Evolutionary conservation across 2,329 filamentous ascomycete species (phyloP).

Genomic region (Colletotrichum kahawae): DNA sequence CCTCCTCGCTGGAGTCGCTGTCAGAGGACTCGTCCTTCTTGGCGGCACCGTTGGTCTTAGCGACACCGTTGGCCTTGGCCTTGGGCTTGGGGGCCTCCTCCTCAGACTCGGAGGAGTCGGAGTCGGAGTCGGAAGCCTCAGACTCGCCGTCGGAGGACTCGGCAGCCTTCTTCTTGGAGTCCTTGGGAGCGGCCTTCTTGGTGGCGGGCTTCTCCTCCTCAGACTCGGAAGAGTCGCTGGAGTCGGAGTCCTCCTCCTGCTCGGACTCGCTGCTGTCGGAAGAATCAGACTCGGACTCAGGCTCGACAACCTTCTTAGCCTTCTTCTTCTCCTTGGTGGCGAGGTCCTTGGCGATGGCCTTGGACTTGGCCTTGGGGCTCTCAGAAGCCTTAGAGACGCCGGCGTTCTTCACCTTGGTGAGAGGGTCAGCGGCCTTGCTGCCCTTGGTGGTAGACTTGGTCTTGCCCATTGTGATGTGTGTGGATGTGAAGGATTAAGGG

Average conservation of each 20-base stretch:
- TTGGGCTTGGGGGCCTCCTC: constrained; percentile 38
- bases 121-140: constrained; percentile 43
- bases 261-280: constrained; percentile 16
- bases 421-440: constrained; percentile 47
- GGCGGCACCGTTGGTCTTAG: constrained; percentile 29
- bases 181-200: constrained; percentile 20
- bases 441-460: constrained; percentile 66
- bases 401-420: constrained; percentile 66
- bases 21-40: constrained; percentile 37
- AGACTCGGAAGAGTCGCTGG: constrained; percentile 25
- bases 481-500: neutral
- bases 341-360: constrained; percentile 67
- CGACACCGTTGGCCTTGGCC: constrained; percentile 39
- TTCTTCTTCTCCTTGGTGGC: constrained; percentile 60
- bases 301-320: constrained; percentile 36
- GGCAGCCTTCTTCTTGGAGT: constrained; percentile 22
- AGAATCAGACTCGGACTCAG: constrained; percentile 33
- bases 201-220: constrained; percentile 28
- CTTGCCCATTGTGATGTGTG: constrained; percentile 57
- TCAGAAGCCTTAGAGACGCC: constrained; percentile 72
- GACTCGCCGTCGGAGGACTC: constrained; percentile 18
- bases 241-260: constrained; percentile 27
- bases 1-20: constrained; percentile 25
- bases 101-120: constrained; percentile 34
- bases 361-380: constrained; percentile 69